Evolutionary conservation across 768 basidiomycete species (phyloP), one percentile per base, ranked within the genome.

Genomic region (Fibroporia radiculosa): DNA sequence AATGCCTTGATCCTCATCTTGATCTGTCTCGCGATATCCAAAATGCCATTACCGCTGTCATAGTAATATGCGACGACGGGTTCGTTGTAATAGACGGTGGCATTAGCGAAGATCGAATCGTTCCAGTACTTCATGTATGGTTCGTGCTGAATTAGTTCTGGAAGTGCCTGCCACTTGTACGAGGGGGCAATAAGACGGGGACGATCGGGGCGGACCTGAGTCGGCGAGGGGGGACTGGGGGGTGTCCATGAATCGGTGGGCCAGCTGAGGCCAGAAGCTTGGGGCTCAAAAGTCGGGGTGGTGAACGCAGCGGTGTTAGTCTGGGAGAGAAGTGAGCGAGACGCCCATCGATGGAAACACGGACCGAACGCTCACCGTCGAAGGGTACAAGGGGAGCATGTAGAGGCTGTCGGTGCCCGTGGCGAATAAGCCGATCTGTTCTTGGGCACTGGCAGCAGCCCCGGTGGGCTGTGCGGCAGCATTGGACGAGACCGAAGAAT

Each of bases 1-100:
- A 89, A 92, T 40, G 88, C 89, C 66, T 99, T 99, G 65, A 97
- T 71, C 44, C 89, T 77, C 69, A 84, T 73, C 65, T 99, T 98
- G 58, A 95, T 72, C 62, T 85, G 77, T 48, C 96, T 82, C 16
- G 93, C 84, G 49, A 80, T 77, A 58, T 99, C 96, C 23, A 99
- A 73, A 26, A 98, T 91, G 57, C 96, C 96, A 52, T 85, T 92
- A 50, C 76, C 77, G 20, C 87, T 84, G 57, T 99, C 96, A 57
- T 77, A 62, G 51, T 67, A 62, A 62, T 97, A 96, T 18, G 53
- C 55, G 26, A 89, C 84, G 31, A 84, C 78, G n/a, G 73, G 68
- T 19, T 75, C 64, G 41, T 63, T 57, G 59, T 72, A 77, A 58
- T 84, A 92, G n/a, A 70, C 65, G 0, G 87, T 77, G 12, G 93